Evolutionary conservation across 805 yeast genomes (phyloP).

Genomic region (Suhomyces xylopsoci): DNA sequence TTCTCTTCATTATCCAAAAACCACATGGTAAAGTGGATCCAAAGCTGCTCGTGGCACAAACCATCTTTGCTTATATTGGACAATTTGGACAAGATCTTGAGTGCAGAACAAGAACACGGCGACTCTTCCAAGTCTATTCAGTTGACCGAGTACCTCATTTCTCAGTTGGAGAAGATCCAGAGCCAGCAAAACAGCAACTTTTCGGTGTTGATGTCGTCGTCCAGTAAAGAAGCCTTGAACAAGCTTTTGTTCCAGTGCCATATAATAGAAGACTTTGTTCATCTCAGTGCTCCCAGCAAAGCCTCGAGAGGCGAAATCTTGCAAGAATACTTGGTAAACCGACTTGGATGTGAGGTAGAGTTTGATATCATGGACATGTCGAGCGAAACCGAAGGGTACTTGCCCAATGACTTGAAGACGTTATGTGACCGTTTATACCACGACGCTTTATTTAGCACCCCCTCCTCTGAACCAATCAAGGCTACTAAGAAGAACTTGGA

Average conservation of each 20-base stretch:
- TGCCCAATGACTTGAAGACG: conserved; percentile 75
- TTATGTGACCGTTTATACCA: conserved; percentile 68
- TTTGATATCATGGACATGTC: conserved; percentile 45
- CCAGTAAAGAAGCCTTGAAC: conserved; percentile 64
- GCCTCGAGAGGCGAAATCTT: conserved; percentile 51
- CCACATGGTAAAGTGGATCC: conserved; percentile 42
- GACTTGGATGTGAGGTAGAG: conserved; percentile 31
- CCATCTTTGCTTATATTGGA: conserved; percentile 78
- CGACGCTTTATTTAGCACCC: conserved; percentile 34
- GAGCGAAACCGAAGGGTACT: conserved; percentile 82
- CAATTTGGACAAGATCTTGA: conserved; percentile 68
- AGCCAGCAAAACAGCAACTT: conserved; percentile 45
- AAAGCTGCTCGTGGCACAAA: conserved; percentile 65
- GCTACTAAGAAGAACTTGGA: conserved; percentile 42
- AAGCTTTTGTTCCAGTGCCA: conserved; percentile 62
- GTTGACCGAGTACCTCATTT: conserved; percentile 56
- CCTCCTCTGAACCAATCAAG: background rate
- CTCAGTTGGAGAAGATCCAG: conserved; percentile 43
- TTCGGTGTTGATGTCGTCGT: conserved; percentile 59
- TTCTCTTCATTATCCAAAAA: conserved; percentile 44
- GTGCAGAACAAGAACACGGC: conserved; percentile 58
- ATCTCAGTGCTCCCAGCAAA: conserved; percentile 68
- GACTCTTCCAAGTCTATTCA: conserved; percentile 64
- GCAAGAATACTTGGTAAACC: conserved; percentile 30
- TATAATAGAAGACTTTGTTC: conserved; percentile 59